Evolutionary conservation across 1,139 yeast genomes (phyloP), one percentile per base, ranked within the genome.

Genomic region (Yamadazyma trypodendri): DNA sequence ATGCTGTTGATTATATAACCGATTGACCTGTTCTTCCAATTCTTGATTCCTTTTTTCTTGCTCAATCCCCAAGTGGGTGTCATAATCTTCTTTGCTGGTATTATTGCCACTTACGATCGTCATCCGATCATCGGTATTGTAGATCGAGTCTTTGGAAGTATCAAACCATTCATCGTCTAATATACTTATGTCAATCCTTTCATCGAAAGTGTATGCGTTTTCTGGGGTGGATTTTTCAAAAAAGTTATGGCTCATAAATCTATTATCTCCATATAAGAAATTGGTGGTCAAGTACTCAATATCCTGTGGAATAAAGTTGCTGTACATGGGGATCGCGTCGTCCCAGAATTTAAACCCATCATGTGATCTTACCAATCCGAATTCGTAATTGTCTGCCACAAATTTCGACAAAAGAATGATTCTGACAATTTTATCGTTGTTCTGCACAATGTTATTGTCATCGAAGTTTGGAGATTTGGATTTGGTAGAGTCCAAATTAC

Each of bases 361-460:
- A 11, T 52, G 62, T 2, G 72, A 63, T 44, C 78, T 60, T 5
- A 69, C 60, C 15, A 81, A 55, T 1, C 85, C 86, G 55, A 76
- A 78, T n/a, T 67, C 66, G 49, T 65, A 74, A 35, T 65, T 58
- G 39, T 77, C 77, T 4, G 84, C 76, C 21, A 81, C 58, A 27
- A 64, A 57, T 28, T 74, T 55, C 0, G 79, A 77, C 44, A 80
- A 60, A 14, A 79, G 55, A 4, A 77, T 52, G 11, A 79, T 69
- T 41, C 86, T 61, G 6, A 75, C 60, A 16, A 73, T 68, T 45
- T 85, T 58, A 16, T 42, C 47, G 34, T 45, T 43, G 32, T 49
- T 47, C 24, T 49, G 48, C 28, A 42, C 45, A 10, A 45, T 38
- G 11, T 36, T 37, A 28, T 42, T 44, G 14, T 47, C 49, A 39